Conservation (phyloP, 225 moss, liverwort and hornwort genomes). For the Antitrichia curtipendula region DNA sequence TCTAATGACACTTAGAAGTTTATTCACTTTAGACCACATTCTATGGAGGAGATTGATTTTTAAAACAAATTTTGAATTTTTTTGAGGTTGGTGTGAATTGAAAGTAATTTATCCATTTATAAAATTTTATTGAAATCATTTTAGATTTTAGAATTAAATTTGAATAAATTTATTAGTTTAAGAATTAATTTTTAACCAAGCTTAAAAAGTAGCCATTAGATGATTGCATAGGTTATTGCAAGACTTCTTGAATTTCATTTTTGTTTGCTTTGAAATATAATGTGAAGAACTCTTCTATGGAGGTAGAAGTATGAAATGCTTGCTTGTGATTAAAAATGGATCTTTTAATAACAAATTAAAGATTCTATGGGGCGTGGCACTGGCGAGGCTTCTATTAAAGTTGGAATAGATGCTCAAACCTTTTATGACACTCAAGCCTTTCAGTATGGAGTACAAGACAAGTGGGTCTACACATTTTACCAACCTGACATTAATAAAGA, state of each 20-base stretch:
- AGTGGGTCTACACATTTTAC: not conserved
- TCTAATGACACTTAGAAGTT: not conserved
- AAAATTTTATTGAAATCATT: not conserved
- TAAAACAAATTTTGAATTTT: not conserved
- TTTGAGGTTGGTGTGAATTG: not conserved
- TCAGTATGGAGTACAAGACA: not conserved
- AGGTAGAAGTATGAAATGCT: not conserved
- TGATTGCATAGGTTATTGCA: not conserved
- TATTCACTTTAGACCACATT: not conserved
- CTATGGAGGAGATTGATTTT: not conserved
- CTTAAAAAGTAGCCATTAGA: not conserved
- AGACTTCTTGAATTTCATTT: not conserved
- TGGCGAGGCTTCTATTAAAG: not conserved
- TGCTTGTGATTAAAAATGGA: not conserved
- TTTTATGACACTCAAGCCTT: slow-evolving; percentile 9
- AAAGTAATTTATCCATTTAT: not conserved
- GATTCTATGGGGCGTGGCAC: not conserved
- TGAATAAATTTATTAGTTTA: not conserved
- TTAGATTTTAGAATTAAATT: not conserved
- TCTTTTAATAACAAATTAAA: not conserved
- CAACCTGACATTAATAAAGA: not conserved
- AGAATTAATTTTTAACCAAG: not conserved
- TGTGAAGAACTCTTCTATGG: not conserved
- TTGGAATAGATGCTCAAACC: not conserved
- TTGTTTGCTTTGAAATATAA: not conserved